Evolutionary conservation across 2,329 filamentous ascomycete genomes (phyloP).

Genomic region (Huntiella savannae): DNA sequence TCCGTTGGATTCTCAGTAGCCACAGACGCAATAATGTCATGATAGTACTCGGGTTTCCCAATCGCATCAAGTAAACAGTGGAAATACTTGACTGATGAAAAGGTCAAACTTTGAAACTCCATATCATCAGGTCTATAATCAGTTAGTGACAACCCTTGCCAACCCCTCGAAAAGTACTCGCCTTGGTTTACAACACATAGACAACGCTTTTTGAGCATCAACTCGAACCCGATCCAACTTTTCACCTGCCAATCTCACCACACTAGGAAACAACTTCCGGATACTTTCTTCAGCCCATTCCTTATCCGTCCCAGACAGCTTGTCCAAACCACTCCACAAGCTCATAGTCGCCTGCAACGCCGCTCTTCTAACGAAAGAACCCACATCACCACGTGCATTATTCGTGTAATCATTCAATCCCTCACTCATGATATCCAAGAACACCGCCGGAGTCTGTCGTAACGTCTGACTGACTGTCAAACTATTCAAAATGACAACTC

Average conservation of each 20-base stretch:
- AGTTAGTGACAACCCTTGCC: too few relatives aligned
- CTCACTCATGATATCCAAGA: slow-evolving; percentile 29
- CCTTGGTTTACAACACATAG: slow-evolving; percentile 15
- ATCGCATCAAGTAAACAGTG: slow-evolving; percentile 30
- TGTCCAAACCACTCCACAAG: slow-evolving; percentile 27
- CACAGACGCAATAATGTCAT: slow-evolving; percentile 20
- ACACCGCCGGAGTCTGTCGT: slow-evolving; percentile 20
- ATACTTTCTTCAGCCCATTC: slow-evolving; percentile 18
- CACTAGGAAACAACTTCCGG: slow-evolving; percentile 26
- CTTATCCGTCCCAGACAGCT: slow-evolving; percentile 11
- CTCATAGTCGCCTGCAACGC: slow-evolving; percentile 59
- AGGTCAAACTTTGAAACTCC: slow-evolving; percentile 23
- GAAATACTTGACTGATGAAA: slow-evolving; percentile 44
- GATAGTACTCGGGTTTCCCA: slow-evolving; percentile 18
- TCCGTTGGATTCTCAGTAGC: slow-evolving; percentile 16
- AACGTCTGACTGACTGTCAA: slow-evolving; percentile 29
- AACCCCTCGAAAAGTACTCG: too few relatives aligned
- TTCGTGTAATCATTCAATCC: slow-evolving; percentile 80
- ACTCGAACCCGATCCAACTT: slow-evolving; percentile 75
- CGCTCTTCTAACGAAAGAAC: slow-evolving; percentile 66
- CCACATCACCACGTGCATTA: slow-evolving; percentile 73
- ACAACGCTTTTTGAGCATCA: slow-evolving; percentile 38
- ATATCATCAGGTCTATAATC: too few relatives aligned
- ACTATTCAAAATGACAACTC: slow-evolving; percentile 35
- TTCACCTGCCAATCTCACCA: slow-evolving; percentile 58